A percentile compares a stretch with the other conserved stretches of the same genome.
phyloP scores from a whole-genome alignment of 768 basidiomycete genomes.

The Dacryopinax spathularia region DNA sequence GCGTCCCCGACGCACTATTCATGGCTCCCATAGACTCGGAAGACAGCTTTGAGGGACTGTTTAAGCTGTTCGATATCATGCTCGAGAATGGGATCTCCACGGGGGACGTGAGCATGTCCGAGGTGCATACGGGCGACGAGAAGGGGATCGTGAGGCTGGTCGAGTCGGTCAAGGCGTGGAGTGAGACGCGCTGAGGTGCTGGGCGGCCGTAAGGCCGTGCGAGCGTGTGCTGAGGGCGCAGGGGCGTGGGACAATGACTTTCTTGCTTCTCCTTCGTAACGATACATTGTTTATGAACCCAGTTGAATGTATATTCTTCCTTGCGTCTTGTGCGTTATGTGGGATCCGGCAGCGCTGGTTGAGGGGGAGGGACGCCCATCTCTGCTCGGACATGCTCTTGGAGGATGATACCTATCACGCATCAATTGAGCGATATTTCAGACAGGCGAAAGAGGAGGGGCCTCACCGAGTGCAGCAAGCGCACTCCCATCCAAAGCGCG shows the following conservation, averaged over 20 bases:
- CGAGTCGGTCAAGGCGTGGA: constrained; percentile 62
- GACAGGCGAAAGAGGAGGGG: too few relatives aligned
- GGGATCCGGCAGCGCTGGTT: too few relatives aligned
- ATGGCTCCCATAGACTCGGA: constrained; percentile 44
- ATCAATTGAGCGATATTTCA: too few relatives aligned
- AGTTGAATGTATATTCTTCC: too few relatives aligned
- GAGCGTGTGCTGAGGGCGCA: too few relatives aligned
- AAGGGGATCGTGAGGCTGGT: constrained; percentile 72
- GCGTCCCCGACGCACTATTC: constrained; percentile 67
- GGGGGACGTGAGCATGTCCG: constrained; percentile 86
- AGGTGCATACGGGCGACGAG: constrained; percentile 66
- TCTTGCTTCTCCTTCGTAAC: too few relatives aligned
- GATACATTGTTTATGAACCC: too few relatives aligned
- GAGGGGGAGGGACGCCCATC: too few relatives aligned
- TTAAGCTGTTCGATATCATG: constrained; percentile 80
- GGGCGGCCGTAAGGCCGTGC: too few relatives aligned
- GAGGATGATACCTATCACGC: background rate
- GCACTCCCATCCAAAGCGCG: background rate
- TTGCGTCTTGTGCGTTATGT: too few relatives aligned
- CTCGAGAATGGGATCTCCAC: constrained; percentile 82
- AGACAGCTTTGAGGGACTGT: constrained; percentile 75
- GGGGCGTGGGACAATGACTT: background rate
- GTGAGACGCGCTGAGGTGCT: constrained; percentile 57
- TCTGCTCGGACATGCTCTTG: too few relatives aligned
- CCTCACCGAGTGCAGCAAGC: background rate